Percentiles rank a stretch among this genome's conserved stretches.
Conservation (phyloP, 768 basidiomycete genomes). For the Megacollybia marginata region DNA sequence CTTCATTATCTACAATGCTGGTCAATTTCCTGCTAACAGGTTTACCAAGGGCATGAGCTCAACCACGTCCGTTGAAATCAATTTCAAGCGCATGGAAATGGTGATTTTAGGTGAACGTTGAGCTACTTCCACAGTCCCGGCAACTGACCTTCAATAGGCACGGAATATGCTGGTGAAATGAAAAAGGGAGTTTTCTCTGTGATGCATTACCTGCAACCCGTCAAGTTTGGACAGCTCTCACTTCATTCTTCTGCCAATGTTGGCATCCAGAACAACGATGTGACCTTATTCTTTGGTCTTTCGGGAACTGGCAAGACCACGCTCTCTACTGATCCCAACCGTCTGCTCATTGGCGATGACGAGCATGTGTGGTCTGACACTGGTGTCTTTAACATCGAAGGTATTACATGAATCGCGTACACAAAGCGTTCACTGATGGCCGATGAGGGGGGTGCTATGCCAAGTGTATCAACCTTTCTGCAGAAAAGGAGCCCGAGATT, state of each 20-base stretch:
- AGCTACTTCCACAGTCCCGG: too few species aligned
- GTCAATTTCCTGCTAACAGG: conserved; percentile 98
- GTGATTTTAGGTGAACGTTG: conserved; percentile 61
- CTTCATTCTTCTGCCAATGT: conserved; percentile 98
- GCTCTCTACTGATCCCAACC: conserved; percentile 91
- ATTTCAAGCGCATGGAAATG: conserved; percentile 99
- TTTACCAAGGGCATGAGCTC: conserved; percentile 99
- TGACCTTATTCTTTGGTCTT: conserved; percentile 98
- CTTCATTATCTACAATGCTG: conserved; percentile 99
- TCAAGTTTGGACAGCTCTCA: conserved; percentile 96
- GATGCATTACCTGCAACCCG: conserved; percentile 99
- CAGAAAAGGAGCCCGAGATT: conserved; percentile 98
- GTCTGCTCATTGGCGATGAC: conserved; percentile 95
- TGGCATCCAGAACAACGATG: conserved; percentile 80
- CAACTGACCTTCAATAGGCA: conserved; percentile 34
- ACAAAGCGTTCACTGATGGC: too few species aligned
- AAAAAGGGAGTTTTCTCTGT: conserved; percentile 99
- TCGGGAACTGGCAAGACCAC: conserved; percentile 99
- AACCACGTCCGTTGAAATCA: conserved; percentile 97
- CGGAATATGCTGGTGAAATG: conserved; percentile 99
- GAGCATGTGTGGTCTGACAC: conserved; percentile 99
- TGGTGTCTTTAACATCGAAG: conserved; percentile 99
- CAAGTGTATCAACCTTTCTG: conserved; percentile 94
- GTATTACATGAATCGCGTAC: too few species aligned
- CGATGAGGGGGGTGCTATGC: conserved; percentile 82